These are phyloP conservation scores for Colletotrichum liaoningense DNA, from an alignment of 2,329 filamentous ascomycete genomes.

Conservation along the genomic window DNA sequence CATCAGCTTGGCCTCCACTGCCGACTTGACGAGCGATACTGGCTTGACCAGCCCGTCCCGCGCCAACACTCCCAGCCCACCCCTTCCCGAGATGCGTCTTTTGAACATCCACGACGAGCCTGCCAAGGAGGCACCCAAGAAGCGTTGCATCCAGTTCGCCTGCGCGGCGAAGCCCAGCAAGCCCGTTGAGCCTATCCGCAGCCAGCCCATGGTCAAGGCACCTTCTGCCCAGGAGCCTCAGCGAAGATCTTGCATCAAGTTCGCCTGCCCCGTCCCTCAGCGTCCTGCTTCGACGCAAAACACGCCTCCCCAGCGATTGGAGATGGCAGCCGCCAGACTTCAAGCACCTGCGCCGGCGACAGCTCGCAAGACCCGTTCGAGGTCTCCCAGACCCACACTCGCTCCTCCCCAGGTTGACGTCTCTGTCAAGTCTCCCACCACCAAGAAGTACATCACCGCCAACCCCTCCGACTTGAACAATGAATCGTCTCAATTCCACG, in stretches of 20 bases:
- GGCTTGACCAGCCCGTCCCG: conserved; percentile 90
- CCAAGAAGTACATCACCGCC: conserved; percentile 62
- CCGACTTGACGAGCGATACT: conserved; percentile 94
- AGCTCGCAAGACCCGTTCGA: conserved; percentile 42
- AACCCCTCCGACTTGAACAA: conserved; percentile 61
- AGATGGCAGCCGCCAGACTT: conserved; percentile 24
- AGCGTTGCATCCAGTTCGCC: conserved; percentile 92
- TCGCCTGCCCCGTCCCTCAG: conserved; percentile 70
- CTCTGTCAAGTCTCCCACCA: conserved; percentile 50
- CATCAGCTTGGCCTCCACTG: conserved; percentile 83
- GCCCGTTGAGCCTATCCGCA: conserved; percentile 42
- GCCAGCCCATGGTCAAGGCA: conserved; percentile 45
- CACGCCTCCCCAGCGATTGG: conserved; percentile 46
- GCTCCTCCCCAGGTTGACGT: conserved; percentile 51
- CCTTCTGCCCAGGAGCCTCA: conserved; percentile 52
- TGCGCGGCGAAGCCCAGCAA: conserved; percentile 72
- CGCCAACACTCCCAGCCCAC: conserved; percentile 89
- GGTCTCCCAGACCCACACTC: conserved; percentile 37
- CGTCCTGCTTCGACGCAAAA: conserved; percentile 58
- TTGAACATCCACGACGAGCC: conserved; percentile 49
- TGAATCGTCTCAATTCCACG: conserved; percentile 80
- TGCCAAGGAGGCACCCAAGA: conserved; percentile 61
- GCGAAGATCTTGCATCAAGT: conserved; percentile 77
- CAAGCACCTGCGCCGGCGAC: conserved; percentile 34
- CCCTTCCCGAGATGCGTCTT: conserved; percentile 71